These are phyloP conservation scores for Blepharisma japonicum DNA, from an alignment of 73 alveolate genomes.

Conservation along the genomic window DNA sequence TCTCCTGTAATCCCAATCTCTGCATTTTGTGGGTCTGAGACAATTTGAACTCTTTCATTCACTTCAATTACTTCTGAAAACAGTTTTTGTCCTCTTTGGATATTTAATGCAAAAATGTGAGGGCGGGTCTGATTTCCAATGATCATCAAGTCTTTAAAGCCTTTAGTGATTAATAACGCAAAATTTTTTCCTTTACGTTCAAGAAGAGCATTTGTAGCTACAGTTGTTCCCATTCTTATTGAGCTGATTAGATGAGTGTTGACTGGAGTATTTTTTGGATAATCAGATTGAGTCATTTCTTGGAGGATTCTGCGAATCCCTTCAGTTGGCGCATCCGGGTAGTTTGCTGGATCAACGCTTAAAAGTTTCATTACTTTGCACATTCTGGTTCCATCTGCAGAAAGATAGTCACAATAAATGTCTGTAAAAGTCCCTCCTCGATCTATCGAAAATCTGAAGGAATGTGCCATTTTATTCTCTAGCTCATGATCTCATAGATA, in stretches of 20 bases:
- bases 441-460: constrained; percentile 60
- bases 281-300: constrained; percentile 24
- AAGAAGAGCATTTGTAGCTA: constrained; percentile 87
- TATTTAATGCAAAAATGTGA: constrained; percentile 62
- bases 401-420: constrained; percentile 51
- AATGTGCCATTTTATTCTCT: neutral
- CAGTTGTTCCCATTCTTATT: constrained; percentile 89
- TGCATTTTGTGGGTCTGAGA: constrained; percentile 3
- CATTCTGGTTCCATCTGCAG: constrained; percentile 16
- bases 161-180: constrained; percentile 72
- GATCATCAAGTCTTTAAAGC: constrained; percentile 70
- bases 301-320: constrained; percentile 68
- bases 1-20: constrained; percentile 60
- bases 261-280: constrained; percentile 44
- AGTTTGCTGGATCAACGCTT: constrained; percentile 60
- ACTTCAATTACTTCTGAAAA: constrained; percentile 73
- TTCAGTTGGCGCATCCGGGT: constrained; percentile 81
- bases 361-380: constrained; percentile 53
- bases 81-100: constrained; percentile 54
- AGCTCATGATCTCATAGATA: too few relatives aligned
- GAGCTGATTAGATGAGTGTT: constrained; percentile 45
- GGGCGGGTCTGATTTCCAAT: constrained; percentile 82
- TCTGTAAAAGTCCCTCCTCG: constrained; percentile 94
- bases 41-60: constrained; percentile 64
- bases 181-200: constrained; percentile 81